These are phyloP conservation scores for Melocanna baccifera DNA, from an alignment of 176 grass and related monocot genomes.

Conservation along the genomic window DNA sequence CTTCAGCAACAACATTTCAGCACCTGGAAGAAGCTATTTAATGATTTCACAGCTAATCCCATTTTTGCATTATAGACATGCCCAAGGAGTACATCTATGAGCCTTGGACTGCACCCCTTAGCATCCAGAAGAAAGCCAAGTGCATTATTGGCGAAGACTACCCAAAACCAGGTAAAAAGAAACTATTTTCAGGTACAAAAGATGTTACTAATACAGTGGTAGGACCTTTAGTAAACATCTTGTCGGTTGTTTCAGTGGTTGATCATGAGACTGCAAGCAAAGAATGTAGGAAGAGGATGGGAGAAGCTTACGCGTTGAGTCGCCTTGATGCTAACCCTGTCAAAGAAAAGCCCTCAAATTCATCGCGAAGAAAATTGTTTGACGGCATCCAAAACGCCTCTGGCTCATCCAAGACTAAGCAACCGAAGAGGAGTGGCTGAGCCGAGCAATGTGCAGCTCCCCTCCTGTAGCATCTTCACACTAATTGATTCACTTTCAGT, in stretches of 20 bases:
- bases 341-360: conserved; percentile 22
- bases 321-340: background rate
- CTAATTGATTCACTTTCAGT: background rate
- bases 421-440: conserved; percentile 12
- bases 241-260: conserved; percentile 55
- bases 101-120: conserved; percentile 84
- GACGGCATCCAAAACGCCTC: background rate
- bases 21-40: background rate
- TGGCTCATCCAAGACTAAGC: conserved; percentile 15
- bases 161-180: conserved; percentile 68
- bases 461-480: background rate
- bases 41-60: background rate
- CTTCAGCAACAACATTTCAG: background rate
- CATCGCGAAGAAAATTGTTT: conserved; percentile 11
- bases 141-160: conserved; percentile 86
- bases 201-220: background rate
- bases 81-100: conserved; percentile 92
- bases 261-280: conserved; percentile 72
- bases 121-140: conserved; percentile 77
- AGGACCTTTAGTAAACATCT: background rate
- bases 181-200: background rate
- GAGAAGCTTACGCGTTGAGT: conserved; percentile 52
- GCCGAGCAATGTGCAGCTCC: background rate
- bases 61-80: conserved; percentile 57
- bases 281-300: conserved; percentile 75